Evolutionary conservation across 1,139 yeast species (phyloP).

Genomic region (Lodderomyces pseudojiufengensis): DNA sequence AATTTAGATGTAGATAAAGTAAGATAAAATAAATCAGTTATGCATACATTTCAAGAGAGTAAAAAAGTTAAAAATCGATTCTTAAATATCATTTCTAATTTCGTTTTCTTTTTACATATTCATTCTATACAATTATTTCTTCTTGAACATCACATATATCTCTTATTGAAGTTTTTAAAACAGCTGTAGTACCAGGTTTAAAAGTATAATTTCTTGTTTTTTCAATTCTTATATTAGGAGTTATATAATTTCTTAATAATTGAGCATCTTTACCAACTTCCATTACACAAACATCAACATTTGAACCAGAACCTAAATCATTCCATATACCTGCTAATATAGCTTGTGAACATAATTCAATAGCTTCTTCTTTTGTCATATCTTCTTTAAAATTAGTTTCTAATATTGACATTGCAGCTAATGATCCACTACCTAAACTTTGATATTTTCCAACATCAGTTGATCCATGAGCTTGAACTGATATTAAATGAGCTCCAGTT

Average conservation of each 20-base stretch:
- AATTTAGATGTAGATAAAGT: no score
- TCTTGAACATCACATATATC: constrained; percentile 72
- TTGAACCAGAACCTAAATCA: constrained; percentile 97
- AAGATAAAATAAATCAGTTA: background rate
- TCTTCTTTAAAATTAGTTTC: constrained; percentile 84
- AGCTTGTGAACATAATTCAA: constrained; percentile 85
- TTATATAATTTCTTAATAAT: constrained; percentile 78
- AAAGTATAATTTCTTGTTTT: constrained; percentile 83
- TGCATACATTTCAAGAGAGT: background rate
- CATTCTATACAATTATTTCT: constrained; percentile 34
- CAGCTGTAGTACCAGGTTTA: constrained; percentile 87
- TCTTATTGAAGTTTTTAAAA: constrained; percentile 62
- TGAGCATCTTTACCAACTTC: constrained; percentile 86
- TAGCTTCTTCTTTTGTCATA: constrained; percentile 81
- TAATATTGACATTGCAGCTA: constrained; percentile 97
- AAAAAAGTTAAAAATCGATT: no score
- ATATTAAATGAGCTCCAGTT: constrained; percentile 87
- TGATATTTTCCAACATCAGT: constrained; percentile 93
- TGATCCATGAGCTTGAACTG: constrained; percentile 96
- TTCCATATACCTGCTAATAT: constrained; percentile 98
- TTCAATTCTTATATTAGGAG: constrained; percentile 82
- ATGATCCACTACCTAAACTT: constrained; percentile 94
- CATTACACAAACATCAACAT: constrained; percentile 96
- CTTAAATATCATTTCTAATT: no score
- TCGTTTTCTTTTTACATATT: no score